Evolutionary conservation across 2,329 filamentous ascomycete species (phyloP), one percentile per base, ranked within the genome.

Genomic region (Botrytis hyacinthi): DNA sequence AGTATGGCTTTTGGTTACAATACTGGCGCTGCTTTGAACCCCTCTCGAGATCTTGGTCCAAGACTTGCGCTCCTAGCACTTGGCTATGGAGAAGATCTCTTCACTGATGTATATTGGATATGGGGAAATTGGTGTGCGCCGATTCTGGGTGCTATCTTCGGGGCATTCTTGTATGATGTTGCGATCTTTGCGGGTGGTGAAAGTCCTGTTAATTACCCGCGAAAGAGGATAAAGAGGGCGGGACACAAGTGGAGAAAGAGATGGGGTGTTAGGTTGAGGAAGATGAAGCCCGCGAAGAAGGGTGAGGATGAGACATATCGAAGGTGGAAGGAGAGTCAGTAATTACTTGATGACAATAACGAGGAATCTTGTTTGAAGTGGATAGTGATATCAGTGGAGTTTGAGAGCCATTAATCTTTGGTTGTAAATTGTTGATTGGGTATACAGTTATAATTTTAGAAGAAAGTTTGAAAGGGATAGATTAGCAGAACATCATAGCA

Each of bases 151-250:
- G 81, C 81, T 40, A 81, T 85, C 40, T 79, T 83, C 59, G 84
- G 85, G 0, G 85, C 80, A 14, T 85, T 86, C 75, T 78, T 87
- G 74, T 87, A 88, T 78, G 86, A 87, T 78, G 82, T 84, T 75
- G 84, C 83, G 76, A 86, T 84, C 75, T 87, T 87, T 76, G 84
- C 84, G 0, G 84, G 84, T 8, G 85, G 85, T 0, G 86, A 87
- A 77, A 84, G 82, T 61, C 86, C 85, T 22, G 84, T 86, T 73
- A 87, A 85, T 79, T 85, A 88, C 79, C 84, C 84, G 4, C 83
- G 84, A 40, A 81, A 81, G 74, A 80, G 83, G 65, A 84, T 82
- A 12, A 79, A 82, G 77, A 79, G 83, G 46, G 82, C 82, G 3
- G 77, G 82, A 51, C 76, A 75, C 77, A 89, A 89, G 82, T 89